Evolutionary conservation across 2,329 filamentous ascomycete genomes (phyloP).

Genomic region (Stemphylium vesicarium): DNA sequence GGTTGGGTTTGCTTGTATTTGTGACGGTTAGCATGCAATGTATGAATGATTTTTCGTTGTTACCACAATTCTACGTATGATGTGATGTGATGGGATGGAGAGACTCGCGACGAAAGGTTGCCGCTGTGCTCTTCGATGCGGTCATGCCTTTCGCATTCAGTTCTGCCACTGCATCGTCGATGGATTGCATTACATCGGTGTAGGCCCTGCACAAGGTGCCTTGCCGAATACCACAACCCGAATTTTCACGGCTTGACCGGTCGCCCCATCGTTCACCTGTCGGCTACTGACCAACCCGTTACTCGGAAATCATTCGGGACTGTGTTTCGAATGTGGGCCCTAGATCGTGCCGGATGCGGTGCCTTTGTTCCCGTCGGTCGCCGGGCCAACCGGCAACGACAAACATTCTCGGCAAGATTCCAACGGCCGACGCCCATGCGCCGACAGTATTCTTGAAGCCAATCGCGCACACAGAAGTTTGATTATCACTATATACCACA

Average conservation of each 20-base stretch:
- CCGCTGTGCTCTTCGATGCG: too few species aligned
- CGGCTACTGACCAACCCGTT: too few species aligned
- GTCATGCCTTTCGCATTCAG: too few species aligned
- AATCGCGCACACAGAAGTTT: conserved; percentile 5
- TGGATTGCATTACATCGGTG: too few species aligned
- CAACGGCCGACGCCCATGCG: conserved; percentile 11
- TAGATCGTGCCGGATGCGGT: not conserved
- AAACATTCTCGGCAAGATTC: conserved; percentile 11
- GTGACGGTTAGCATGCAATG: conserved; percentile 49
- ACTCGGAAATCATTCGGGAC: not conserved
- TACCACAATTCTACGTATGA: not conserved
- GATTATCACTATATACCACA: conserved; percentile 4
- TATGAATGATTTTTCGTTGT: conserved; percentile 36
- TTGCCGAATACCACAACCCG: too few species aligned
- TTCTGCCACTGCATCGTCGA: too few species aligned
- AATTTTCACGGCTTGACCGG: too few species aligned
- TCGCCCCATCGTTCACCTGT: too few species aligned
- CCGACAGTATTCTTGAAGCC: conserved; percentile 9
- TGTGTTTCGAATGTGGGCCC: not conserved
- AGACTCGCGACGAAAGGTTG: not conserved
- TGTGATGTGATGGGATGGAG: not conserved
- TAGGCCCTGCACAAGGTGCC: too few species aligned
- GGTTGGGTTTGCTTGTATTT: conserved; percentile 46
- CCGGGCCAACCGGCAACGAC: conserved; percentile 17
- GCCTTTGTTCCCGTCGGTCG: conserved; percentile 5